phyloP scores from a whole-genome alignment of 345 rosid species.

The Melastoma malabathricum region DNA sequence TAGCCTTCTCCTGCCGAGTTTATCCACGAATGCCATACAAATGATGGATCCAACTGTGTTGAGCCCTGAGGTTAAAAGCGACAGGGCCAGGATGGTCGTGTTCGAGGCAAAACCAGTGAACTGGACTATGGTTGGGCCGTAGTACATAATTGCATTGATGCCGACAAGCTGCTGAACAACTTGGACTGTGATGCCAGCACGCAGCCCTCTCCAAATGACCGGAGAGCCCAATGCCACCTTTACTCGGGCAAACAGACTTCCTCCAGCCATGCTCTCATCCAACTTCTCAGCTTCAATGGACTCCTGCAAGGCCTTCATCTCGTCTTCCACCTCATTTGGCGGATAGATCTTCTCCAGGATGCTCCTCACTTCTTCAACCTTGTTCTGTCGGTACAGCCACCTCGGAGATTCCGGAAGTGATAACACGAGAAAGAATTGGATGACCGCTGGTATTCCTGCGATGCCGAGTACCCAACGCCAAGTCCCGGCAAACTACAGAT shows the following conservation, averaged over 20 bases:
- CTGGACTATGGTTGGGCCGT: slow-evolving; percentile 76
- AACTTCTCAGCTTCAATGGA: slow-evolving; percentile 60
- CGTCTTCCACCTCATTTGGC: slow-evolving; percentile 41
- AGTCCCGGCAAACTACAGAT: no score
- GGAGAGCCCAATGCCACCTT: slow-evolving; percentile 38
- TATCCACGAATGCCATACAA: slow-evolving; percentile 64
- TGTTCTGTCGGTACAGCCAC: slow-evolving; percentile 80
- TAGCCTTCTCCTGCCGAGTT: slow-evolving; percentile 68
- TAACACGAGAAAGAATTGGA: slow-evolving; percentile 63
- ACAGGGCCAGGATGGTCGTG: slow-evolving; percentile 62
- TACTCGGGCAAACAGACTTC: slow-evolving; percentile 48
- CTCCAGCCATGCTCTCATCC: no score
- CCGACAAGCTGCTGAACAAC: slow-evolving; percentile 90
- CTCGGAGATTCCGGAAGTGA: slow-evolving; percentile 84
- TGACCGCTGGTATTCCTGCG: slow-evolving; percentile 64
- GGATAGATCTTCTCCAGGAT: slow-evolving; percentile 53
- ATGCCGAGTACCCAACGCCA: slow-evolving; percentile 98
- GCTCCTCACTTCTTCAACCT: slow-evolving; percentile 54
- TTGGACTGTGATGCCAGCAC: slow-evolving; percentile 77
- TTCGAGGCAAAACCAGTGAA: slow-evolving; percentile 84
- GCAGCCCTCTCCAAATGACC: slow-evolving; percentile 66
- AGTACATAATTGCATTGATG: slow-evolving; percentile 88
- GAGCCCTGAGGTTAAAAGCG: slow-evolving; percentile 72
- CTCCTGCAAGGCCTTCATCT: slow-evolving; percentile 49
- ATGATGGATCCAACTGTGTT: slow-evolving; percentile 65